phyloP scores from a whole-genome alignment of 768 basidiomycete genomes.

The Auriscalpium vulgare region DNA sequence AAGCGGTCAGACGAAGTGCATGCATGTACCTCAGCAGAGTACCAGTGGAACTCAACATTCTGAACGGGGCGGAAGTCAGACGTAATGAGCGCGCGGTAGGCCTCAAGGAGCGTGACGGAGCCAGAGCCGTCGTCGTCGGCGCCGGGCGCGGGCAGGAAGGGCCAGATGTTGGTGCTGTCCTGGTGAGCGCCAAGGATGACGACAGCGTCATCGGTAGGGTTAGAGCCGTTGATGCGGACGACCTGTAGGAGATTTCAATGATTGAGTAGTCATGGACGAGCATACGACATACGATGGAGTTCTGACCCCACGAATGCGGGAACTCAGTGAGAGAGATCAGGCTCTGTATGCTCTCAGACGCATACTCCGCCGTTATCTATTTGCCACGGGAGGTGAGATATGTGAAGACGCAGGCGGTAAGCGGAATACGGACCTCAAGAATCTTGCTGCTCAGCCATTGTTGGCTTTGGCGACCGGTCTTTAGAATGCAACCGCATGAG shows the following conservation, averaged over 20 bases:
- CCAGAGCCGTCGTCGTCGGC: conserved; percentile 61
- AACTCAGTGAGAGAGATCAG: conserved; percentile 67
- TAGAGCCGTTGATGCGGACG: conserved; percentile 67
- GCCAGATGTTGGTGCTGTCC: conserved; percentile 78
- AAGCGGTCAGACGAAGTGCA: background rate
- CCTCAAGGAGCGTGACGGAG: conserved; percentile 71
- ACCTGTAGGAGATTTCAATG: conserved; percentile 37
- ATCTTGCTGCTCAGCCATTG: conserved; percentile 68
- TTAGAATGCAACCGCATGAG: background rate
- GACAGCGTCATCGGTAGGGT: conserved; percentile 47
- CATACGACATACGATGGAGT: conserved; percentile 50
- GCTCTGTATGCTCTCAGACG: conserved; percentile 45
- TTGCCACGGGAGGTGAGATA: conserved; percentile 1
- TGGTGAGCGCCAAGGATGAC: conserved; percentile 77
- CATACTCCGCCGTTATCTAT: conserved; percentile 59
- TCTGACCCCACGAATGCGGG: conserved; percentile 78
- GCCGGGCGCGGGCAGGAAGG: conserved; percentile 75
- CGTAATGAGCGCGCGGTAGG: conserved; percentile 62
- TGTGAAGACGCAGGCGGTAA: too few relatives aligned
- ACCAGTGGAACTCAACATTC: conserved; percentile 79
- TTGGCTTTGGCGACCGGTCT: conserved; percentile 76
- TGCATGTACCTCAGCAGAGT: conserved; percentile 59
- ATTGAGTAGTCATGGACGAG: background rate
- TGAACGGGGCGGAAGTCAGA: conserved; percentile 60
- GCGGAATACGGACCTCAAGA: conserved; percentile 37